Base-by-base conservation (phyloP, 306 rosid genomes). In the Notholithocarpus densiflorus region DNA sequence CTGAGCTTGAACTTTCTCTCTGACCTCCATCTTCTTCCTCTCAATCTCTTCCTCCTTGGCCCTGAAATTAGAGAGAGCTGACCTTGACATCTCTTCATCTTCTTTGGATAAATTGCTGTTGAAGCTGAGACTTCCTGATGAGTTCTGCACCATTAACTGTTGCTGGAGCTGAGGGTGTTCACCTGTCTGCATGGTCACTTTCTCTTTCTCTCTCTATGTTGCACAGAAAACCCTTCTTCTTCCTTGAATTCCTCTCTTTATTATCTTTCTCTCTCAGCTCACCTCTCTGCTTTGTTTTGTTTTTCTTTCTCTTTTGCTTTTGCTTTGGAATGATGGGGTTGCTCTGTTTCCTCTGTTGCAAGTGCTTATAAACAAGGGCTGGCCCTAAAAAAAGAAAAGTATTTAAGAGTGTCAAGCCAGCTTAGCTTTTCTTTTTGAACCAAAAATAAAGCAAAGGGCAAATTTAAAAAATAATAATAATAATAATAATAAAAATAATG, bases 21-120 rank as follows among this genome's bases (percentile, higher is more conserved):
- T 76, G 4, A 94, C 97, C 86, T 94, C 98, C 95, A 94, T 76
- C 87, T 91, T 92, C 95, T 88, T 94, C 92, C 86, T 84, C 80
- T 94, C 98, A 83, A 94, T 94, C 88, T 94, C 98, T 74, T 94
- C 98, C 80, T 94, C 98, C 27, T 94, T 94, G 62, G 97, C 98
- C 53, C 91, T 74, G 89, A 94, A 94, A 15, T 90, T 88, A n/a
- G 97, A 89, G 2, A 94, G 97, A 51, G 98, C 97, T 17, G 98
- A 90, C 90, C 89, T 84, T 0, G 98, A 94, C 96, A 94, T 91
- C 87, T 94, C 97, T 72, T 94, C 98, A 78, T 94, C 98, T 82
- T 94, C 98, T 84, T 89, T 91, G 0, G 98, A 95, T 62, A 95
- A 78, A 43, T 91, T 92, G 85, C 98, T 95, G 85, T 88, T 95